Conservation (phyloP, 2,329 filamentous ascomycete genomes). For the Colletotrichum sp. region DNA sequence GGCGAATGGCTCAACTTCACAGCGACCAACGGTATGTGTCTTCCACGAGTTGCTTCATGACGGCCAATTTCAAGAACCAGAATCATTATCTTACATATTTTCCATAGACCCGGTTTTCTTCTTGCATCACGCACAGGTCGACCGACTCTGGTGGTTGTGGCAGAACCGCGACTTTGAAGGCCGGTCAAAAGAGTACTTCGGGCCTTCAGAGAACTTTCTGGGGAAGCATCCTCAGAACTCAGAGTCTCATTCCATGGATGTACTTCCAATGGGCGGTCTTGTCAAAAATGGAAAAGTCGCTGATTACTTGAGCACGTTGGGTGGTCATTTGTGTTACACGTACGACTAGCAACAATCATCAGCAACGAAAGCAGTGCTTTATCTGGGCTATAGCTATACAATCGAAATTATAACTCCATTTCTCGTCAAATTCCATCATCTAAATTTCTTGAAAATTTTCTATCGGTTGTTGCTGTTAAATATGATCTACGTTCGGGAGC, state of each 20-base stretch:
- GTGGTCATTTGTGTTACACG: background rate
- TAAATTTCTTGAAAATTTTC: too few relatives aligned
- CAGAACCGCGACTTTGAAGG: slow-evolving; percentile 20
- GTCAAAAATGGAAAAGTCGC: background rate
- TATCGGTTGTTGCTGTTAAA: too few relatives aligned
- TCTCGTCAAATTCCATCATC: too few relatives aligned
- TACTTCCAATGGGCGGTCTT: background rate
- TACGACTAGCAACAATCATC: background rate
- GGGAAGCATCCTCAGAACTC: background rate
- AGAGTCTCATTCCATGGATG: background rate
- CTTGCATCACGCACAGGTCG: slow-evolving; percentile 30
- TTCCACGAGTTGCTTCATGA: too few relatives aligned
- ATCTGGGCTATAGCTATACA: too few relatives aligned
- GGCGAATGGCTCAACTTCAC: slow-evolving; percentile 25
- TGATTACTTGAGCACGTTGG: background rate
- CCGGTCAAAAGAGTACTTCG: background rate
- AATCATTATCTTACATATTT: too few relatives aligned
- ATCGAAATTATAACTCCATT: too few relatives aligned
- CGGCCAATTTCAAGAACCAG: too few relatives aligned
- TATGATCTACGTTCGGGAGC: too few relatives aligned
- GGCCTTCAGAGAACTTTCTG: background rate
- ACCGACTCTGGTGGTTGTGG: slow-evolving; percentile 30
- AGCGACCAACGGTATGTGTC: slow-evolving; percentile 26
- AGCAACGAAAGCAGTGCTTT: too few relatives aligned
- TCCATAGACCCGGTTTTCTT: slow-evolving; percentile 34